Evolutionary conservation across 495 filamentous ascomycete genomes (phyloP).

Genomic region (Staphylotrichum longicolle): DNA sequence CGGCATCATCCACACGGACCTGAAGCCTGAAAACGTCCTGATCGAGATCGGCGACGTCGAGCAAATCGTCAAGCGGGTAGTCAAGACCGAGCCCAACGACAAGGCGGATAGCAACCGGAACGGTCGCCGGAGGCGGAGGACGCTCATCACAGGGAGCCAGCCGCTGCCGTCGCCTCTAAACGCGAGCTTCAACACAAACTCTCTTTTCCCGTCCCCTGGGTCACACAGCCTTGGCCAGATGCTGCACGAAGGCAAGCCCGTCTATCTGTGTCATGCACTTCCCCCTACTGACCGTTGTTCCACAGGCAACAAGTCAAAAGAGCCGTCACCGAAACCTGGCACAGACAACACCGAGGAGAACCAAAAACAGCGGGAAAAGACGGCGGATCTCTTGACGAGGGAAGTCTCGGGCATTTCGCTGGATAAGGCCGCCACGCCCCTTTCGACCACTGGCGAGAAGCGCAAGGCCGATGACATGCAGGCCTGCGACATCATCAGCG

Average conservation of each 20-base stretch:
- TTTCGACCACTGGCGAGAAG: conserved; percentile 46
- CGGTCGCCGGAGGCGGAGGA: conserved; percentile 85
- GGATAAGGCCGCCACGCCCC: conserved; percentile 61
- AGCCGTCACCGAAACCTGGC: conserved; percentile 37
- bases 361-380: conserved; percentile 88
- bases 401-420: conserved; percentile 95
- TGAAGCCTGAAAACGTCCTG: conserved; percentile 97
- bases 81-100: conserved; percentile 75
- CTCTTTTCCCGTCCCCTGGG: conserved; percentile 65
- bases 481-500: conserved; percentile 77
- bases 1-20: conserved; percentile 97
- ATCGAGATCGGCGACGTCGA: conserved; percentile 99
- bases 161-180: conserved; percentile 94
- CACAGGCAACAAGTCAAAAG: conserved; percentile 54
- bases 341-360: conserved; percentile 62
- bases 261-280: background rate
- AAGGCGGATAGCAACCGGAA: conserved; percentile 86
- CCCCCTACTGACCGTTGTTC: conserved; percentile 16
- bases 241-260: conserved; percentile 65
- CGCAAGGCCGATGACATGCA: conserved; percentile 51
- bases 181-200: conserved; percentile 78
- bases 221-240: conserved; percentile 83
- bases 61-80: conserved; percentile 90
- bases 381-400: conserved; percentile 84
- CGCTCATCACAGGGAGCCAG: conserved; percentile 95